These are phyloP conservation scores for Mytilinidion resinicola DNA, from an alignment of 495 filamentous ascomycete genomes.

Conservation along the genomic window DNA sequence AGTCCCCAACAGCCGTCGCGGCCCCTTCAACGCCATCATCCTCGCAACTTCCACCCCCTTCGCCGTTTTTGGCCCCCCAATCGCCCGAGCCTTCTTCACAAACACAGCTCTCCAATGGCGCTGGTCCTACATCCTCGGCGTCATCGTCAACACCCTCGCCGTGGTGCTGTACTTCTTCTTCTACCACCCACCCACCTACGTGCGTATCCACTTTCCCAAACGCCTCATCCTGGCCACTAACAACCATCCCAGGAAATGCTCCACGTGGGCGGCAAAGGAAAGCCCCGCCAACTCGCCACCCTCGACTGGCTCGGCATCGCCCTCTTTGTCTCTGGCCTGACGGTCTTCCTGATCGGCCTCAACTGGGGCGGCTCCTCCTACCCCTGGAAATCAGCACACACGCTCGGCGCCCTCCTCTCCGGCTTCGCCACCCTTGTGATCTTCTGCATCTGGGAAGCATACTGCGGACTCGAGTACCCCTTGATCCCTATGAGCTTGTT, in stretches of 20 bases:
- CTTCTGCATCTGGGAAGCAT: slow-evolving; percentile 24
- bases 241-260: slow-evolving; percentile 11
- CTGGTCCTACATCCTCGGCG: slow-evolving; percentile 43
- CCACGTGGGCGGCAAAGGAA: slow-evolving; percentile 13
- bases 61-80: slow-evolving; percentile 40
- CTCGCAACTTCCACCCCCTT: slow-evolving; percentile 35
- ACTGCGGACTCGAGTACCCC: slow-evolving; percentile 27
- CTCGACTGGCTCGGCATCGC: slow-evolving; percentile 44
- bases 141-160: slow-evolving; percentile 37
- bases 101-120: slow-evolving; percentile 39
- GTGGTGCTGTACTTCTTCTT: slow-evolving; percentile 35
- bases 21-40: slow-evolving; percentile 36
- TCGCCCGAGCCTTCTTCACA: slow-evolving; percentile 38
- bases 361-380: slow-evolving; percentile 28
- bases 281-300: slow-evolving; percentile 29
- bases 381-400: slow-evolving; percentile 31
- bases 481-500: slow-evolving; percentile 45
- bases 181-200: slow-evolving; percentile 20
- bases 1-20: slow-evolving; percentile 43
- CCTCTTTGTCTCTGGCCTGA: slow-evolving; percentile 40
- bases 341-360: slow-evolving; percentile 45
- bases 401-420: slow-evolving; percentile 18
- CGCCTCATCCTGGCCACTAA: slow-evolving; percentile 31
- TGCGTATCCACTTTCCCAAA: slow-evolving; percentile 27
- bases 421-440: slow-evolving; percentile 18